Evolutionary conservation across 805 yeast species (phyloP).

Genomic region (Starmerella potacharoeniae): DNA sequence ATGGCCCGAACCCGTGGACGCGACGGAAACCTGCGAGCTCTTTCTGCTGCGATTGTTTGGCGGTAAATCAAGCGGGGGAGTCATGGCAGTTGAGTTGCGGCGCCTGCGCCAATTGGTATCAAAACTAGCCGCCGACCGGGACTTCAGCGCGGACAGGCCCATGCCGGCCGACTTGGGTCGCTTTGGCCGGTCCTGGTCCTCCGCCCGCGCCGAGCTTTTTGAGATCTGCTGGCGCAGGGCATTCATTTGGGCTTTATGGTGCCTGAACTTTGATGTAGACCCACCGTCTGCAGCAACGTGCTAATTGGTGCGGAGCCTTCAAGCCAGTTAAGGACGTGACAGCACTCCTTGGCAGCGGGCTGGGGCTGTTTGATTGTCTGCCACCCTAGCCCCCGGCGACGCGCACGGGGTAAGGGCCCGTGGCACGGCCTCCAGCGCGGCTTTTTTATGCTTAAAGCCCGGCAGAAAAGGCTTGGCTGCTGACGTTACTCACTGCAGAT

Average conservation of each 20-base stretch:
- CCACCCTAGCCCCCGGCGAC: constrained; percentile 2
- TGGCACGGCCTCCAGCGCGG: background rate
- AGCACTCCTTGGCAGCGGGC: background rate
- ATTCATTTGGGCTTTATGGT: background rate
- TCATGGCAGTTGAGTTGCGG: background rate
- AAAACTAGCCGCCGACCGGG: background rate
- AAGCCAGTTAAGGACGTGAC: background rate
- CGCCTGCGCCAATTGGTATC: constrained; percentile 3
- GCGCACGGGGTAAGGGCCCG: constrained; percentile 1
- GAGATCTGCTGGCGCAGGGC: constrained; percentile 5
- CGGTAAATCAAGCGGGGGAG: background rate
- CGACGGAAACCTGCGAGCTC: background rate
- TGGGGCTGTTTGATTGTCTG: background rate
- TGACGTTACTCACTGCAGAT: no score
- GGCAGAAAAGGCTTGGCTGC: no score
- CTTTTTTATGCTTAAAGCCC: background rate
- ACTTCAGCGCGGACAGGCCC: background rate
- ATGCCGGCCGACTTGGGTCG: background rate
- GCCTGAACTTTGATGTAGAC: background rate
- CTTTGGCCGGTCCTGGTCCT: background rate
- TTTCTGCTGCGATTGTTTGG: background rate
- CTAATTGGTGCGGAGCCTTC: background rate
- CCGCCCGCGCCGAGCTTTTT: constrained; percentile 4
- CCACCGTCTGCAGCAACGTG: background rate
- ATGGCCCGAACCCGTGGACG: background rate